Conservation (phyloP, 2,329 filamentous ascomycete species). For the Sporothrix sp. region DNA sequence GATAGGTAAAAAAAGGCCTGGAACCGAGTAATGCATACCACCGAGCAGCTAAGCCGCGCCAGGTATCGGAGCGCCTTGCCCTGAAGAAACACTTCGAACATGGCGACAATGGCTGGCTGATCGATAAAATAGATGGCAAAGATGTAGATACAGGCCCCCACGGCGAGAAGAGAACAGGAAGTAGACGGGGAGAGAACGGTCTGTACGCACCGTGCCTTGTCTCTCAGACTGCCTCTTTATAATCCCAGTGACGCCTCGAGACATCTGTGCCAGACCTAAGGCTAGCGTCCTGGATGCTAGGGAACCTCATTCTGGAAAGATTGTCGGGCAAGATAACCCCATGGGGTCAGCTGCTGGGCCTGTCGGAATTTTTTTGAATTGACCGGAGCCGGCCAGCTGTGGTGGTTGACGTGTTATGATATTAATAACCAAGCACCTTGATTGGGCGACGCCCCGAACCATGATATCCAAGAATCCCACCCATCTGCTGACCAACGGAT, state of each 20-base stretch:
- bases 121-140: neutral
- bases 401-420: too few species aligned
- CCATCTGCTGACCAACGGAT: too few species aligned
- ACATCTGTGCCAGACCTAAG: too few species aligned
- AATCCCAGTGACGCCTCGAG: neutral
- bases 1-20: too few species aligned
- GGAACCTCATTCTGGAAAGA: neutral
- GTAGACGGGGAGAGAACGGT: neutral
- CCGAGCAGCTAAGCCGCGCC: neutral
- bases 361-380: neutral
- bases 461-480: too few species aligned
- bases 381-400: neutral
- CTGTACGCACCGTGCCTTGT: neutral
- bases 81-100: neutral
- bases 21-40: neutral
- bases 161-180: neutral
- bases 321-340: neutral
- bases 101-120: neutral
- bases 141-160: neutral
- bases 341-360: neutral
- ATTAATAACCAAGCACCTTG: too few species aligned
- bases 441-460: too few species aligned
- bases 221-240: neutral
- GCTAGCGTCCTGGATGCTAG: neutral
- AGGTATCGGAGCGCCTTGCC: neutral